These are phyloP conservation scores for Linderina pennispora DNA, from an alignment of 192 early-diverging fungal genomes.

Conservation along the genomic window DNA sequence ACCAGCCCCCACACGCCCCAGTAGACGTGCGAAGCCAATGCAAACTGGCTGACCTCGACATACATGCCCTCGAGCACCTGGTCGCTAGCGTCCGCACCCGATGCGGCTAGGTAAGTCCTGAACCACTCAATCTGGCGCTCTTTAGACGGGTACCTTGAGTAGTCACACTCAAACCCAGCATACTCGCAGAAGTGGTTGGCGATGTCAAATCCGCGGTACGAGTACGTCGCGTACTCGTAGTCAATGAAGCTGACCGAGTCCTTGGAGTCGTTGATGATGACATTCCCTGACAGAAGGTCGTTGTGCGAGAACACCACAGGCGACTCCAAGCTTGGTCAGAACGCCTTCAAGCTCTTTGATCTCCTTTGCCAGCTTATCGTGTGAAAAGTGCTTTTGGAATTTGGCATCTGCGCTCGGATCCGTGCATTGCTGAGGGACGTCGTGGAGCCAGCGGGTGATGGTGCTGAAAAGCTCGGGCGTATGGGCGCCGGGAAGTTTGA, in stretches of 20 bases:
- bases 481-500: conserved; percentile 46
- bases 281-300: conserved; percentile 86
- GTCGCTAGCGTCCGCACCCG: conserved; percentile 25
- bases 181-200: conserved; percentile 95
- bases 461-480: conserved; percentile 32
- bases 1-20: conserved; percentile 81
- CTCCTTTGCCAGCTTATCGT: conserved; percentile 25
- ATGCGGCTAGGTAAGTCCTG: conserved; percentile 57
- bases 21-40: conserved; percentile 87
- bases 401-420: conserved; percentile 11
- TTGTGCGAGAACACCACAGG: conserved; percentile 91
- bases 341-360: conserved; percentile 49
- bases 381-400: conserved; percentile 26
- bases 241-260: conserved; percentile 80
- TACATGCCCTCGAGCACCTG: conserved; percentile 61
- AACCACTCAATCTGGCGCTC: conserved; percentile 71
- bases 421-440: conserved; percentile 25
- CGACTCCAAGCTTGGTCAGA: conserved; percentile 55
- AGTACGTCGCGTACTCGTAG: conserved; percentile 87
- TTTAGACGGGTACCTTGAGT: conserved; percentile 69
- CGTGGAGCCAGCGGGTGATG: conserved; percentile 31
- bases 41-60: conserved; percentile 73
- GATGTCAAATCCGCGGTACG: conserved; percentile 88
- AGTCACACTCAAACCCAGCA: conserved; percentile 97
- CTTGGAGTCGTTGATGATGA: conserved; percentile 52